A percentile compares a stretch with the other conserved stretches of the same genome.
Evolutionary conservation across 805 yeast species (phyloP).

Genomic region (Kluyveromyces starmeri): DNA sequence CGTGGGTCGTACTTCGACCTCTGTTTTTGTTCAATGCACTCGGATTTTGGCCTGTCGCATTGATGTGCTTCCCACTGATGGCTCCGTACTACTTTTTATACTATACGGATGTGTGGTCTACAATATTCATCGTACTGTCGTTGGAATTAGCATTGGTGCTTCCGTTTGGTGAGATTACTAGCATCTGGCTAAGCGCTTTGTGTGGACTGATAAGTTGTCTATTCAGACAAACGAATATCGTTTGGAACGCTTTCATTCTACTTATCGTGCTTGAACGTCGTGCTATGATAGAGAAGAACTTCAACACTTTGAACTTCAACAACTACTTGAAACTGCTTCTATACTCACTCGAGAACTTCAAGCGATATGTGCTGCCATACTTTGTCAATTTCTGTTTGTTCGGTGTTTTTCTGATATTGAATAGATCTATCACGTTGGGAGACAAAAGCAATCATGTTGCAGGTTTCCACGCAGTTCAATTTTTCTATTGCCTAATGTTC

Average conservation of each 20-base stretch:
- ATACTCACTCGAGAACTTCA: slow-evolving; percentile 30
- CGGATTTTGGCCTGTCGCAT: slow-evolving; percentile 35
- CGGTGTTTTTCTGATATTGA: slow-evolving; percentile 46
- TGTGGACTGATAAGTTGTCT: slow-evolving; percentile 55
- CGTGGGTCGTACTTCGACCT: slow-evolving; percentile 37
- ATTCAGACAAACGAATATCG: slow-evolving; percentile 85
- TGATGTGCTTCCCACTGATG: slow-evolving; percentile 59
- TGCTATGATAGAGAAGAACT: slow-evolving; percentile 34
- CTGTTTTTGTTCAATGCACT: slow-evolving; percentile 33
- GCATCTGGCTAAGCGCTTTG: slow-evolving; percentile 40
- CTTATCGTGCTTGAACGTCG: slow-evolving; percentile 45
- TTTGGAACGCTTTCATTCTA: slow-evolving; percentile 67
- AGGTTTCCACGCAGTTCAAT: slow-evolving; percentile 66
- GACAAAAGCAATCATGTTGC: slow-evolving; percentile 80
- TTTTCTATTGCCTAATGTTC: slow-evolving; percentile 69
- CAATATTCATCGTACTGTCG: slow-evolving; percentile 53
- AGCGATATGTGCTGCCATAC: slow-evolving; percentile 39
- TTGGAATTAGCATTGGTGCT: slow-evolving; percentile 38
- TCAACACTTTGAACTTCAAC: slow-evolving; percentile 30
- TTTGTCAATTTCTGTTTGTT: slow-evolving; percentile 44
- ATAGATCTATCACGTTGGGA: slow-evolving; percentile 85
- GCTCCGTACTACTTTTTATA: slow-evolving; percentile 66
- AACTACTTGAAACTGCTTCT: slow-evolving; percentile 34
- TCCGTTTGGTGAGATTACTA: slow-evolving; percentile 29
- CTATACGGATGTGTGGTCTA: slow-evolving; percentile 93